Base-by-base conservation (phyloP, 176 grass and related monocot genomes). In the Raddia distichophylla region DNA sequence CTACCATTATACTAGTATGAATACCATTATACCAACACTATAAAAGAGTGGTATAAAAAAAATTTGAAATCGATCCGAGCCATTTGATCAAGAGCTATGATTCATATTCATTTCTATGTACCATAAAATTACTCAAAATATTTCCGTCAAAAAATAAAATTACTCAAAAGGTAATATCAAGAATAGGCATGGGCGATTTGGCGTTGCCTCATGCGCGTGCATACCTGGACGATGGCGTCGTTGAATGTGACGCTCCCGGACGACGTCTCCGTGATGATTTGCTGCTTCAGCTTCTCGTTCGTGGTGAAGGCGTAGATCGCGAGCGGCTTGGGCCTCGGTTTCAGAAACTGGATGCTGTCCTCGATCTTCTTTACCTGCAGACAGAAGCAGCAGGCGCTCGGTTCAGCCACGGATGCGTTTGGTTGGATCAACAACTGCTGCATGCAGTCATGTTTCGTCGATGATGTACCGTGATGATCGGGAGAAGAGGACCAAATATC, bases 401-500 rank as follows among this genome's bases (percentile, higher is more conserved):
- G 66, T 12, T 76, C n/a, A 64, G 16, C 10, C 18, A 19, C 11
- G 3, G 14, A 8, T 35, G 1, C 32, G 46, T n/a, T 64, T 37
- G 6, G 13, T 19, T 67, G 15, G n/a, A 27, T 48, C 46, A 18
- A 42, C 32, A 19, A 20, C 4, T 22, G 48, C 8, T 10, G 1
- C 22, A 3, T 10, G 1, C 22, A 2, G 11, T 37, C 3, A 7
- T 27, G 27, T 27, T 27, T 18, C 15, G 56, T 10, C 33, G 5
- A 10, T 43, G n/a, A 40, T 69, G 65, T 77, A 92, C 94, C 50
- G 90, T 95, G 57, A 95, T 88, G 61, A 95, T 90, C 0, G 92
- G 92, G 79, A 95, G 90, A 64, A 98, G 72, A 3, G 95, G 92
- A 43, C 90, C 92, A 51, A 95, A 98, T 47, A 98, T 93, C 76